Conservation (phyloP, 108 stramenopile species). For the Thalassiosira profunda region DNA sequence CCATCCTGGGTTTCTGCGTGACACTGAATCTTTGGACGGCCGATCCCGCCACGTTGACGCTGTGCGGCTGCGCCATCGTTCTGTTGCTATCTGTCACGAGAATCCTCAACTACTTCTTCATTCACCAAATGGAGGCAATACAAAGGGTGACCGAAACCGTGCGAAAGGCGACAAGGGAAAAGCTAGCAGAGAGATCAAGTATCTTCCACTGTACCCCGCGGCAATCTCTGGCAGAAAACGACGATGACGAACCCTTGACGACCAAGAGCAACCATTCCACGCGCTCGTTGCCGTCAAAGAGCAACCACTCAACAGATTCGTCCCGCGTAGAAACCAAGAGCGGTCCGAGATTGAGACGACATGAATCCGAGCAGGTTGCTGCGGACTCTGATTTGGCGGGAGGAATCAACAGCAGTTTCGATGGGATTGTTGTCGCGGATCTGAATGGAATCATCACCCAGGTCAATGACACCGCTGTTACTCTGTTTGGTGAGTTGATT, state of each 20-base stretch:
- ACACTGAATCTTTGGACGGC: slow-evolving; percentile 6
- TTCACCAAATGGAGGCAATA: slow-evolving; percentile 9
- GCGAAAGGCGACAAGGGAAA: too few relatives aligned
- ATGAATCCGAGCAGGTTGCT: not conserved
- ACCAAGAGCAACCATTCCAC: too few relatives aligned
- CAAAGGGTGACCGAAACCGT: slow-evolving; percentile 1
- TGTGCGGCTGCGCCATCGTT: slow-evolving; percentile 14
- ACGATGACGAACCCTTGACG: too few relatives aligned
- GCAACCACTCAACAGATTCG: too few relatives aligned
- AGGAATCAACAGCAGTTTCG: slow-evolving; percentile 4
- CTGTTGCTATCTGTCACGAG: not conserved
- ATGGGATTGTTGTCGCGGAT: slow-evolving; percentile 16
- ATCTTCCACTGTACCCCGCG: too few relatives aligned
- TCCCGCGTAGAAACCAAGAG: too few relatives aligned
- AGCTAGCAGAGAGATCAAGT: too few relatives aligned
- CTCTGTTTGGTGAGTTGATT: too few relatives aligned
- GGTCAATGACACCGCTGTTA: slow-evolving; percentile 8
- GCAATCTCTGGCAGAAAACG: too few relatives aligned
- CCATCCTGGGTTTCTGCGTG: not conserved
- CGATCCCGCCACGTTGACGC: slow-evolving; percentile 4
- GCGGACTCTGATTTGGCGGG: not conserved
- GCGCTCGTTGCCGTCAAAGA: too few relatives aligned
- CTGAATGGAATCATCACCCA: slow-evolving; percentile 10
- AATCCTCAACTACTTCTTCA: slow-evolving; percentile 5
- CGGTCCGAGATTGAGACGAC: too few relatives aligned